Evolutionary conservation across 768 basidiomycete genomes (phyloP).

Genomic region (Termitomyces sp.): DNA sequence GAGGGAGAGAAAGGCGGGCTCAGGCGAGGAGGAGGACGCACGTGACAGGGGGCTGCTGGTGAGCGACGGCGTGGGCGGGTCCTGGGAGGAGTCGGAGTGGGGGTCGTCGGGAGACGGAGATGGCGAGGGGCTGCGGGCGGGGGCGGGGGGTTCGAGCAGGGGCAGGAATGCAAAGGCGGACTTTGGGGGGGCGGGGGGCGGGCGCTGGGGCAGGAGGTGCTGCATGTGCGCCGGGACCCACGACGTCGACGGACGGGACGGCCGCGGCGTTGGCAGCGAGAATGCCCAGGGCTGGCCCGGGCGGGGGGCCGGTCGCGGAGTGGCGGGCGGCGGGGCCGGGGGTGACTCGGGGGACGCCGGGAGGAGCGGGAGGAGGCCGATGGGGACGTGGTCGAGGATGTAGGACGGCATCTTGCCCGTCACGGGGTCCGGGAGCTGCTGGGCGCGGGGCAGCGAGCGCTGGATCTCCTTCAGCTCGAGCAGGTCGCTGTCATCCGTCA

Average conservation of each 20-base stretch:
- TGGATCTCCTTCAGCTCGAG: slow-evolving; percentile 69
- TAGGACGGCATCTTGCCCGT: slow-evolving; percentile 33
- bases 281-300: slow-evolving; percentile 1
- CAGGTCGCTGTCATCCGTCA: slow-evolving; percentile 38
- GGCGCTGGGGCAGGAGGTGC: slow-evolving; percentile 21
- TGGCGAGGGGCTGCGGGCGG: slow-evolving; percentile 14
- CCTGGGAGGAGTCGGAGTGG: slow-evolving; percentile 20
- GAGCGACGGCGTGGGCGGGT: slow-evolving; percentile 29
- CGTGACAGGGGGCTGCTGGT: slow-evolving; percentile 30
- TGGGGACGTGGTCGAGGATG: slow-evolving; percentile 51
- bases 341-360: slow-evolving; percentile 17
- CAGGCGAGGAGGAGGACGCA: slow-evolving; percentile 27
- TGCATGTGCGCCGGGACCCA: slow-evolving; percentile 23
- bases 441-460: slow-evolving; percentile 53
- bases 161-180: slow-evolving; percentile 31
- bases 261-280: background rate
- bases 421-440: slow-evolving; percentile 39
- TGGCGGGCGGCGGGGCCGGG: background rate
- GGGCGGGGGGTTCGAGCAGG: slow-evolving; percentile 27
- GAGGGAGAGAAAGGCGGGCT: slow-evolving; percentile 24
- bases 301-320: background rate
- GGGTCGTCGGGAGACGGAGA: background rate
- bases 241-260: slow-evolving; percentile 2
- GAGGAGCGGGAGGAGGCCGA: slow-evolving; percentile 55
- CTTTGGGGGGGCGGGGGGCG: slow-evolving; percentile 18